A percentile compares a stretch with the other conserved stretches of the same genome.
Evolutionary conservation across 2,329 filamentous ascomycete genomes (phyloP).

Genomic region (Aplosporella prunicola): DNA sequence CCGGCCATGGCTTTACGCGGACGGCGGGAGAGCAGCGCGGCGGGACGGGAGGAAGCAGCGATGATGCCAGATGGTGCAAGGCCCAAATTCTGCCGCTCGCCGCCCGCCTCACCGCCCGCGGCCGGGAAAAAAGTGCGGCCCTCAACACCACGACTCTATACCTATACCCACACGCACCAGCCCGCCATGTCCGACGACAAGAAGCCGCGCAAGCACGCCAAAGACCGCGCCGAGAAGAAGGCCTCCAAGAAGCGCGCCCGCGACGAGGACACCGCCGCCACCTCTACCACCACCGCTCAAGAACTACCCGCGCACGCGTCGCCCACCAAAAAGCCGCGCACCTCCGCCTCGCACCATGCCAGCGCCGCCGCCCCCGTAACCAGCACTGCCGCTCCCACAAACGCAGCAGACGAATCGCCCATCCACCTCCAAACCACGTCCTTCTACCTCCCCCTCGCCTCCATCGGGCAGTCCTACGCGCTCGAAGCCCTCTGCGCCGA

Average conservation of each 20-base stretch:
- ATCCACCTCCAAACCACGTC: slow-evolving; percentile 74
- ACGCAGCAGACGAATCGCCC: slow-evolving; percentile 24
- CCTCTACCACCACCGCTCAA: slow-evolving; percentile 1
- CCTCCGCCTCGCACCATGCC: neutral
- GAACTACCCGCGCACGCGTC: neutral
- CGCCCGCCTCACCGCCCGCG: slow-evolving; percentile 1
- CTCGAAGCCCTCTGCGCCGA: slow-evolving; percentile 63
- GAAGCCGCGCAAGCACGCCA: slow-evolving; percentile 34
- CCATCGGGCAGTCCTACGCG: slow-evolving; percentile 59
- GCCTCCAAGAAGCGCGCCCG: slow-evolving; percentile 19
- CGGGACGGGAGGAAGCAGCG: neutral
- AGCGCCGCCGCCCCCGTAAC: neutral
- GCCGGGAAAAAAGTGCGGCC: slow-evolving; percentile 8
- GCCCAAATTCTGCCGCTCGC: neutral
- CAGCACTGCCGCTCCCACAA: neutral
- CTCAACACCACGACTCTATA: neutral
- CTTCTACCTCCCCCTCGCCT: slow-evolving; percentile 67
- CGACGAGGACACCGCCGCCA: slow-evolving; percentile 11
- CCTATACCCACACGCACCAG: too few relatives aligned
- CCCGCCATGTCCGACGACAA: slow-evolving; percentile 32
- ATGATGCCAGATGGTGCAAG: slow-evolving; percentile 8
- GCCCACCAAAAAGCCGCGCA: slow-evolving; percentile 10
- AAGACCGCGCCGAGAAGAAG: slow-evolving; percentile 20
- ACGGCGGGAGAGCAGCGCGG: neutral
- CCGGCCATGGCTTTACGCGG: slow-evolving; percentile 6